Base-by-base conservation (phyloP, 495 filamentous ascomycete genomes). In the Penicillium paxilli region DNA sequence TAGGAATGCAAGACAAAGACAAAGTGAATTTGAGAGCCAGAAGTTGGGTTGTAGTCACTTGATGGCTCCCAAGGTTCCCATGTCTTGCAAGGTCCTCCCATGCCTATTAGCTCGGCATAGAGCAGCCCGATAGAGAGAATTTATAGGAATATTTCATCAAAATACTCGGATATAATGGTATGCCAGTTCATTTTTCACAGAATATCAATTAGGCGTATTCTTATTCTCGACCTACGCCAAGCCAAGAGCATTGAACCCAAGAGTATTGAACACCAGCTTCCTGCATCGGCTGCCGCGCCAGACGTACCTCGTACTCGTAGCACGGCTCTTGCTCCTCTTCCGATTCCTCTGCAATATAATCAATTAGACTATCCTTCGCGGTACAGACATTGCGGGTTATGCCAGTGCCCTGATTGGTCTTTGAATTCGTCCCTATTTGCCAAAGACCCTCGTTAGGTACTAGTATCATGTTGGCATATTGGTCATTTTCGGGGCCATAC, bases 271-370 rank as follows among this genome's bases (percentile, higher is more conserved):
- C 35, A 19, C 19, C 40, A 10, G 20, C 12, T 11, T 21, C 21
- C 40, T 11, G 17, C 40, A 23, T 23, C 10, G 40, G 40, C 40
- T 42, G 12, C 35, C 23, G 22, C 3, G 45, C 45, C 17, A 35
- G 14, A 52, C 42, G 21, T 44, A 69, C 67, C 62, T 65, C 63
- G 42, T 72, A 72, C 62, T 65, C 63, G 42, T 72, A 72, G 23
- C 67, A 63, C 8, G 67, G 65, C 55, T 63, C 58, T 0, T 64
- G 65, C 55, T 63, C 58, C 0, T 64, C 23, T 4, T 53, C 44
- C 25, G 65, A 59, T 26, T 65, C 59, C 22, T 47, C 46, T 2
- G 68, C 65, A 41, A 54, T 57, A 9, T 67, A 67, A 28, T 64
- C 68, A 1, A 66, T 62, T 40, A 68, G 23, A 2, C 47, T 55